These are phyloP conservation scores for Blastobotrys raffinosifermentans DNA, from an alignment of 1,139 yeast genomes.

Conservation along the genomic window DNA sequence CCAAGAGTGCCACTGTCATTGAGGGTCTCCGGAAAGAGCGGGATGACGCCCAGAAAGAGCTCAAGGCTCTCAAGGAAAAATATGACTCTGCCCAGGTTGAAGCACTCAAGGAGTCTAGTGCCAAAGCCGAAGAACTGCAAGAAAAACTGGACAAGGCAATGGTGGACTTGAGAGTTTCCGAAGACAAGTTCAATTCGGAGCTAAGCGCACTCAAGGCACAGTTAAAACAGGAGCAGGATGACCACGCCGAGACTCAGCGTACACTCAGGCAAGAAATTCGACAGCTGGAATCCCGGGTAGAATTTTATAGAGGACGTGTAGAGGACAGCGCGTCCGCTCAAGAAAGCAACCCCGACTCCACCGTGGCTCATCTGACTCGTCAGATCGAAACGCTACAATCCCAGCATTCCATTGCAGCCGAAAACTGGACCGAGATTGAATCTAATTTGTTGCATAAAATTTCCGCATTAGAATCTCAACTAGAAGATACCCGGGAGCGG, in stretches of 20 bases:
- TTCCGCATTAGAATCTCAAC: conserved; percentile 39
- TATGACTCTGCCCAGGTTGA: conserved; percentile 22
- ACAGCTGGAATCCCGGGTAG: conserved; percentile 38
- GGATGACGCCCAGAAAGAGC: conserved; percentile 13
- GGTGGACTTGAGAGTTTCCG: conserved; percentile 14
- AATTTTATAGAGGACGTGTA: conserved; percentile 38
- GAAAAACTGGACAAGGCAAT: conserved; percentile 16
- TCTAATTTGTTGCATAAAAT: conserved; percentile 45
- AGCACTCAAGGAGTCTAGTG: conserved; percentile 21
- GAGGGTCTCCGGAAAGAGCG: conserved; percentile 20
- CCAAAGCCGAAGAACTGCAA: conserved; percentile 16
- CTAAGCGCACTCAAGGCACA: conserved; percentile 21
- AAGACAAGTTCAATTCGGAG: conserved; percentile 18
- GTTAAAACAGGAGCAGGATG: conserved; percentile 14
- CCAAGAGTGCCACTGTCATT: conserved; percentile 21
- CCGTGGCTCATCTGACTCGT: conserved; percentile 28
- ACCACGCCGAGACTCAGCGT: conserved; percentile 13
- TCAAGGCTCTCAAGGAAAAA: conserved; percentile 21
- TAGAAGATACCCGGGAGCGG: conserved; percentile 30
- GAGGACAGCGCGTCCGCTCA: conserved; percentile 33
- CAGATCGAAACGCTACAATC: conserved; percentile 54
- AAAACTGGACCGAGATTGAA: conserved; percentile 62
- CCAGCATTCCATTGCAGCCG: conserved; percentile 61
- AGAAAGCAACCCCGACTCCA: conserved; percentile 18
- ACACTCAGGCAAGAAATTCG: conserved; percentile 28